Base-by-base conservation (phyloP, 768 basidiomycete genomes). In the Kwoniella dendrophila region DNA sequence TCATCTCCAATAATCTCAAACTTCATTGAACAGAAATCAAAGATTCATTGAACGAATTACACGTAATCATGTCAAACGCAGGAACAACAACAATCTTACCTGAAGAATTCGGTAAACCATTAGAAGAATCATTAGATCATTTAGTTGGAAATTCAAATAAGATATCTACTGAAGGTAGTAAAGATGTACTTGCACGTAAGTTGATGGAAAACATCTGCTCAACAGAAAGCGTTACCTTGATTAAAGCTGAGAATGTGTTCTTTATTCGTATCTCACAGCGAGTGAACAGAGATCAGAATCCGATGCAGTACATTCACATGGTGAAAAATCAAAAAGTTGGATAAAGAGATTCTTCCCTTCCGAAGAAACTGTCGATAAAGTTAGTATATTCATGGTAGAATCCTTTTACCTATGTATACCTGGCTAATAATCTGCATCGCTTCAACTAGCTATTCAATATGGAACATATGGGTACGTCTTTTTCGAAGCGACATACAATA, bases 381-480 rank as follows among this genome's bases (percentile, higher is more conserved):
- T 79, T 11, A 7, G 74, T 57, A 12, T 4, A 43, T 20, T 59
- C 24, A 27, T 29, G 29, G 48, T 18, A 6, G 45, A 8, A 24
- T 50, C 22, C 20, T 4, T 38, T 16, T 20, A n/a, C 32, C 22
- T 32, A 44, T 51, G 27, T n/a, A n/a, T n/a, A n/a, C n/a, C n/a
- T n/a, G n/a, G n/a, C 34, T 53, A 34, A 40, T 43, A 26, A 43
- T 43, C 34, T 32, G 4, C 3, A 4, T 3, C 12, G 4, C 26
- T 12, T 22, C 0, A 29, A 0, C 18, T 49, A 80, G 77, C 73
- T 80, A 3, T 80, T 79, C 62, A 63, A 66, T 8, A 67, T 70
- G 43, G 78, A 78, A 53, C 76, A 79, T 55, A 74, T 78, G 71
- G 76, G 76, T 72, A 36, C 69, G 69, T 36, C 20, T 4, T 4